Base-by-base conservation (phyloP, 2,329 filamentous ascomycete genomes). In the Aspergillus ibericus region DNA sequence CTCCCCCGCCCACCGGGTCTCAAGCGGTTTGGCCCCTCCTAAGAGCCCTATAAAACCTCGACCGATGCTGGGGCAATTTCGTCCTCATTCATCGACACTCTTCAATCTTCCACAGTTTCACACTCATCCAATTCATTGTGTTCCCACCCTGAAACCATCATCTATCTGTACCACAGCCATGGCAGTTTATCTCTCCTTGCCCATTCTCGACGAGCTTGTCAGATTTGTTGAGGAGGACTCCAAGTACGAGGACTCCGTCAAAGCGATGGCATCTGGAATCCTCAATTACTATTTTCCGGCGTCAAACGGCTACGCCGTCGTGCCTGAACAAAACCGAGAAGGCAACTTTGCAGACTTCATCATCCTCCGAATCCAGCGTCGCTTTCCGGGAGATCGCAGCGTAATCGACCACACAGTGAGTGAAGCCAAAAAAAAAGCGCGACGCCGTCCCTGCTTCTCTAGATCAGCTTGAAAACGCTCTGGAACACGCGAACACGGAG, bases 251-350 rank as follows among this genome's bases (percentile, higher is more conserved):
- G 16, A 59, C 32, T 16, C 51, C 5, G 48, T 55, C 5, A 62
- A 62, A 22, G 53, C 57, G 18, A 50, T 62, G 53, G 40, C 53
- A 13, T 32, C 25, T 4, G 48, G 40, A 15, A 38, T 57, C 18
- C 57, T 57, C 10, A 55, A 38, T 25, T 48, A 59, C 16, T 55
- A 59, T 35, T 62, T 62, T 22, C 40, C 42, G 6, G 15, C 44
- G 1, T 16, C 32, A 4, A 34, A 56, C 18, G 57, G 57, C 4
- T 62, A 13, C 1, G 16, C 36, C 12, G 42, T 59, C 6, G 53
- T 32, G 5, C 57, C 59, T 1, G 48, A 51, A 10, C 40, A 53
- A 9, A 29, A 32, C 3, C 16, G 51, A 50, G 47, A 46, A 22
- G 22, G 22, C 22, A 3, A 5, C 22, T 25, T 3, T 25, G 3